Conservation (phyloP, 225 moss, liverwort and hornwort genomes). For the Pseudisothecium myosuroides region DNA sequence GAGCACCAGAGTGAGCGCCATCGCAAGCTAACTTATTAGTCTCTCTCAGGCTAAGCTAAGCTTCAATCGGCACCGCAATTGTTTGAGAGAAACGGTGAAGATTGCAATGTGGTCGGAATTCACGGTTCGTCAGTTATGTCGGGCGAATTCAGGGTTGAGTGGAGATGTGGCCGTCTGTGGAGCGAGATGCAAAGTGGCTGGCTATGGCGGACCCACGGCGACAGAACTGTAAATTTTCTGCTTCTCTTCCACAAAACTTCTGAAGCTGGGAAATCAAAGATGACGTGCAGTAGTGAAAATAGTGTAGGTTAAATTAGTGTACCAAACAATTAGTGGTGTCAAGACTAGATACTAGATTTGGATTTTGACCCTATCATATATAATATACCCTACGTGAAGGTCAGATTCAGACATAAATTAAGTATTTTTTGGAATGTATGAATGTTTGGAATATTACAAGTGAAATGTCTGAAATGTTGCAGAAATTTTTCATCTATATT, state of each 20-base stretch:
- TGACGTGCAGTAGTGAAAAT: background rate
- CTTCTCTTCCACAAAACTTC: background rate
- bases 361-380: background rate
- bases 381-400: too few relatives aligned
- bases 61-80: background rate
- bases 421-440: too few relatives aligned
- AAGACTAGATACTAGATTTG: background rate
- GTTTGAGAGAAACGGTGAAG: background rate
- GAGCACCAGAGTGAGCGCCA: slow-evolving; percentile 21
- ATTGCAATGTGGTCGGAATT: background rate
- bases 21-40: background rate
- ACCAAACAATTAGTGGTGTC: background rate
- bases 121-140: background rate
- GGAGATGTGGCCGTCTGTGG: background rate
- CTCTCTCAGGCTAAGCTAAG: background rate
- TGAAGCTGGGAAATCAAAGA: background rate
- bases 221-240: background rate
- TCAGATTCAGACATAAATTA: too few relatives aligned
- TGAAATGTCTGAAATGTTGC: too few relatives aligned
- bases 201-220: slow-evolving; percentile 5
- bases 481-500: too few relatives aligned
- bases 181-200: background rate
- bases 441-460: too few relatives aligned
- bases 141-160: too few relatives aligned
- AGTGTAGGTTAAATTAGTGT: background rate